phyloP scores from a whole-genome alignment of 805 yeast genomes.

The Vanderwaltozyma yarrowii region DNA sequence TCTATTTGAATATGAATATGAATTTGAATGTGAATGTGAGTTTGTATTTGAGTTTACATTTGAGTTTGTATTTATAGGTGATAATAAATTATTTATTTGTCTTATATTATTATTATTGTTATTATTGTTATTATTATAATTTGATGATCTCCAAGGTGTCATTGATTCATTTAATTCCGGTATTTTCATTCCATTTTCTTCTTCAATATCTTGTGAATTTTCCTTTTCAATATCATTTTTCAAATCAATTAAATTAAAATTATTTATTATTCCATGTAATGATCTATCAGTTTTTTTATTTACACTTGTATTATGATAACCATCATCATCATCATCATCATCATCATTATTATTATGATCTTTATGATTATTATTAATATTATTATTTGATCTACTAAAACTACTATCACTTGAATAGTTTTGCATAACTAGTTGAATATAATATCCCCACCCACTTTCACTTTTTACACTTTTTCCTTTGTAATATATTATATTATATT shows the following conservation, averaged over 20 bases:
- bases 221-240: constrained; percentile 12
- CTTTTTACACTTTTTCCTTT: background rate
- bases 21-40: background rate
- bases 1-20: constrained; percentile 1
- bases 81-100: constrained; percentile 4
- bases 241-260: background rate
- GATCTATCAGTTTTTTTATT: background rate
- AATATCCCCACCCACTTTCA: no score
- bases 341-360: no score
- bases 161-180: constrained; percentile 29
- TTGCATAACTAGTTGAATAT: no score
- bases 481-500: no score
- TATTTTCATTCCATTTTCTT: constrained; percentile 7
- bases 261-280: background rate
- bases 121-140: background rate
- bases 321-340: no score
- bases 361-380: no score
- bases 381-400: background rate
- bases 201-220: constrained; percentile 8
- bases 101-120: constrained; percentile 8
- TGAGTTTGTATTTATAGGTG: constrained; percentile 13
- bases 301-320: background rate
- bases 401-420: constrained; percentile 2
- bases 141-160: constrained; percentile 29
- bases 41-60: constrained; percentile 2